Base-by-base conservation (phyloP, 2,329 filamentous ascomycete genomes). In the Talaromyces rugulosus region DNA sequence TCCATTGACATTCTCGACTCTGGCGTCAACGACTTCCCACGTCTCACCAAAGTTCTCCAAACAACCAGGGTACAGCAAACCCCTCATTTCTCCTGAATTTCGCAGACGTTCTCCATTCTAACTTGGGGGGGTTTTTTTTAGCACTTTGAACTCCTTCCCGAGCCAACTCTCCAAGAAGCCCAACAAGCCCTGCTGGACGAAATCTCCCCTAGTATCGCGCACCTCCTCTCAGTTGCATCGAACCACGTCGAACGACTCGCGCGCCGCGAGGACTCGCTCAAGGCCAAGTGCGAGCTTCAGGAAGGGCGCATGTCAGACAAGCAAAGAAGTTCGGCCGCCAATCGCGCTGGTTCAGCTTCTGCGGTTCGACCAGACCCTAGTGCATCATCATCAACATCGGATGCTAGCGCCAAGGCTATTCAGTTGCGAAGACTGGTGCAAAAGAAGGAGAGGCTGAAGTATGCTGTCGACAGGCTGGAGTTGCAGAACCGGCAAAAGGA, bases 81-180 rank as follows among this genome's bases (percentile, higher is more conserved):
- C 30, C 30, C 33, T 30, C 8, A 16, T 3, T 1, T 16, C 6
- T 23, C 23, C 23, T 40, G 4, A 40, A 40, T 23, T 23, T 23
- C 23, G 23, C 23, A 23, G 23, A 40, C 3, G 11, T 34, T 16
- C 7, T 14, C 36, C 5, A 40, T 40, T n/a, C 36, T 40, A 40
- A 40, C 14, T 40, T n/a, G n/a, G n/a, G n/a, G n/a, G n/a, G 0
- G 2, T 40, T n/a, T 40, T 16, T n/a, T 7, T n/a, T 16, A 96
- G 89, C 93, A 96, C 79, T 97, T 96, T 77, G 93, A 97, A 75
- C 87, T 96, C 50, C 90, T 96, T 68, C 91, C 92, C 16, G 91
- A 96, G 73, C 86, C 89, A 12, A 90, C 90, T 58, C 86, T 97
- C 52, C 87, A 88, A 64, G 85, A 89, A 65, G 93, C 93, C 34